phyloP scores from a whole-genome alignment of 2,329 filamentous ascomycete species.

The Penicillium sp. region DNA sequence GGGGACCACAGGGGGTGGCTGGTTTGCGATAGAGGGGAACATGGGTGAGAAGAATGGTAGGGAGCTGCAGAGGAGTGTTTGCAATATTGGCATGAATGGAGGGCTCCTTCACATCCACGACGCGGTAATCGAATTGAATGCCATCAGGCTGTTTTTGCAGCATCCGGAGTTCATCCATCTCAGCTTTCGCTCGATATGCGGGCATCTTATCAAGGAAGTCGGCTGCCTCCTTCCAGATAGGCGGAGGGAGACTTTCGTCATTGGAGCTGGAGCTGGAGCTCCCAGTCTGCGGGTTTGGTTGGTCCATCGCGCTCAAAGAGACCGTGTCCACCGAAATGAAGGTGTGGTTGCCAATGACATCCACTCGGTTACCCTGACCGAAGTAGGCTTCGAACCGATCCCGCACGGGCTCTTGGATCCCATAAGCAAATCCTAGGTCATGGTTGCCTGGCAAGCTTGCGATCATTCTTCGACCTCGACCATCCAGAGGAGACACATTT shows the following conservation, averaged over 20 bases:
- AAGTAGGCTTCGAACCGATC: constrained; percentile 86
- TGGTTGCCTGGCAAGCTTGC: constrained; percentile 91
- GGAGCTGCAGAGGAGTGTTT: constrained; percentile 59
- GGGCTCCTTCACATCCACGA: constrained; percentile 60
- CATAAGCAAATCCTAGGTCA: constrained; percentile 85
- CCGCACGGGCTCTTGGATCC: constrained; percentile 77
- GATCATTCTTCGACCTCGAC: constrained; percentile 73
- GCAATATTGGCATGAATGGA: constrained; percentile 21
- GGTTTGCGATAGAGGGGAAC: constrained; percentile 82
- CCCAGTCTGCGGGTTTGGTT: constrained; percentile 52
- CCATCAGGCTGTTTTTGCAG: constrained; percentile 62
- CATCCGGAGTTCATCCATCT: constrained; percentile 66
- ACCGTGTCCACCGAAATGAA: constrained; percentile 90
- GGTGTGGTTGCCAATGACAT: constrained; percentile 91
- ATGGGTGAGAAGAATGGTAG: constrained; percentile 85
- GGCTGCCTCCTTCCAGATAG: constrained; percentile 73
- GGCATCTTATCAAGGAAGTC: constrained; percentile 73
- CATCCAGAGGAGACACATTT: constrained; percentile 57
- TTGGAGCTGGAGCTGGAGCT: constrained; percentile 47
- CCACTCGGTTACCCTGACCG: constrained; percentile 85
- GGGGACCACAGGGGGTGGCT: constrained; percentile 82
- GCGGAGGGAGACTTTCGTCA: constrained; percentile 53
- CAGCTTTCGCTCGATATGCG: constrained; percentile 64
- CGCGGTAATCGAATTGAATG: constrained; percentile 57
- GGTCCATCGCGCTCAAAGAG: constrained; percentile 75